These are phyloP conservation scores for Talaromyces thailandensis DNA, from an alignment of 495 filamentous ascomycete genomes.

Conservation along the genomic window DNA sequence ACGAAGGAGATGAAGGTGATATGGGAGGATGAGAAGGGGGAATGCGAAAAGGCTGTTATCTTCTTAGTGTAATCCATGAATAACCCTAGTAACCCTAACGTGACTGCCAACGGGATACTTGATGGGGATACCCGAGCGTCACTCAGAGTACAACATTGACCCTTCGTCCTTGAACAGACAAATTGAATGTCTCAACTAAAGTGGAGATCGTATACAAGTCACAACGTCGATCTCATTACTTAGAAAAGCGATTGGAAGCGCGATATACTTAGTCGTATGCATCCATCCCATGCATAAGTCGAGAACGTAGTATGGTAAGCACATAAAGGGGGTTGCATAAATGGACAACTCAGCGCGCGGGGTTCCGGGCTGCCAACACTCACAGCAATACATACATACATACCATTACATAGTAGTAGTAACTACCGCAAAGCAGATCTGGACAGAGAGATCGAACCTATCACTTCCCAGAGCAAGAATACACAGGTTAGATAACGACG, in stretches of 20 bases:
- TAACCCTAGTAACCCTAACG: no score
- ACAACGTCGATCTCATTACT: background rate
- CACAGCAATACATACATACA: no score
- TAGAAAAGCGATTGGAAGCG: background rate
- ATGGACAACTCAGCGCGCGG: background rate
- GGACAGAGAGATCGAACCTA: background rate
- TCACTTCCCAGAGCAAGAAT: background rate
- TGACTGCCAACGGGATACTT: background rate
- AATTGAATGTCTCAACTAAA: background rate
- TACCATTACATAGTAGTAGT: no score
- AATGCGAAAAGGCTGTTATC: conserved; percentile 5
- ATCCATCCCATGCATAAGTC: background rate
- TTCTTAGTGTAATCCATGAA: background rate
- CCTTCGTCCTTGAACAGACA: background rate
- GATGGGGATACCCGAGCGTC: background rate
- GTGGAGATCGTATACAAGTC: background rate
- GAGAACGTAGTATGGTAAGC: no score
- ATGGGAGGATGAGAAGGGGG: background rate
- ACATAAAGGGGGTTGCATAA: background rate
- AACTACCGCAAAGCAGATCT: no score
- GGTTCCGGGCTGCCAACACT: background rate
- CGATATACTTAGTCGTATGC: background rate
- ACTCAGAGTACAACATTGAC: background rate
- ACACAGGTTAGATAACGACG: background rate
- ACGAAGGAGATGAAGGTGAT: background rate